phyloP scores from a whole-genome alignment of 331 rosid genomes.

The Arachis monticola region DNA sequence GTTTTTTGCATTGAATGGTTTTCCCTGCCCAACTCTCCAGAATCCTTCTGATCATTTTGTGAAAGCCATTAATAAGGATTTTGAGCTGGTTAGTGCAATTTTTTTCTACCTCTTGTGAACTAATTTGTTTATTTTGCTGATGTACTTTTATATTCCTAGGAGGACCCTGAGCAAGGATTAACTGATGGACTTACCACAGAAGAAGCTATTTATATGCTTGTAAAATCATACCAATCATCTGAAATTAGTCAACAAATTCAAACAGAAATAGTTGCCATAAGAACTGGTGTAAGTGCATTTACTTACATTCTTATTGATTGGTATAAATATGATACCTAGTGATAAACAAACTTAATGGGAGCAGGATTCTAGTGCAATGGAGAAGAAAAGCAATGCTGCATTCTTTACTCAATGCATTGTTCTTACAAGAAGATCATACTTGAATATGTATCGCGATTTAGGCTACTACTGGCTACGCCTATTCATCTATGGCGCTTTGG shows the following conservation, averaged over 20 bases:
- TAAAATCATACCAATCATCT: conserved; percentile 49
- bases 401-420: conserved; percentile 55
- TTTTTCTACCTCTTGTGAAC: not conserved
- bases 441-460: conserved; percentile 65
- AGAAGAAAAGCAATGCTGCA: conserved; percentile 11
- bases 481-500: conserved; percentile 38
- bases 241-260: conserved; percentile 41
- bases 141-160: no score
- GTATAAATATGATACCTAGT: no score
- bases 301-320: no score
- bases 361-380: no score
- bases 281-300: no score
- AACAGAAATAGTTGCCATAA: conserved; percentile 31
- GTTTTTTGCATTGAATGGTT: conserved; percentile 48
- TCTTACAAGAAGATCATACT: conserved; percentile 62
- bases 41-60: conserved; percentile 46
- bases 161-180: no score
- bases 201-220: conserved; percentile 52
- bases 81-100: conserved; percentile 24
- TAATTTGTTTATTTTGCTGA: no score
- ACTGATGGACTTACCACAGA: conserved; percentile 2
- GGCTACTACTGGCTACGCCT: conserved; percentile 77
- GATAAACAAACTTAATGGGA: no score
- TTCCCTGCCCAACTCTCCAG: conserved; percentile 44
- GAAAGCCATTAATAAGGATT: conserved; percentile 46